Evolutionary conservation across 2,329 filamentous ascomycete species (phyloP), one percentile per base, ranked within the genome.

Genomic region (Penicillium sp.): DNA sequence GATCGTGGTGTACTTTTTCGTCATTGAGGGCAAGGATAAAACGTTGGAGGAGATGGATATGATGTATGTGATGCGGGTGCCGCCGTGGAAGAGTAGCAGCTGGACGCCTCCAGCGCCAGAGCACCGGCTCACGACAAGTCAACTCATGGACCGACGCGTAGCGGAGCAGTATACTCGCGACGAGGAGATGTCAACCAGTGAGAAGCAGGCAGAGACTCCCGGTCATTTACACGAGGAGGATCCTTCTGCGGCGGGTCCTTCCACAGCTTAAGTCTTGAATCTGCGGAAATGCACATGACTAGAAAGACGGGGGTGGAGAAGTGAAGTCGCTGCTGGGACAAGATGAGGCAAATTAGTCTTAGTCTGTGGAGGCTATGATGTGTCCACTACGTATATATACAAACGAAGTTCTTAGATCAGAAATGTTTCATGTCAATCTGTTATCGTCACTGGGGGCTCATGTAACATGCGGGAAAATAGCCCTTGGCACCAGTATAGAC

Each of bases 11-110:
- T 89, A 83, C 68, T 85, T 88, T 64, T 87, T 86, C 59, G 76
- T 88, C 13, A 78, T 84, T 26, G 86, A 89, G 58, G 79, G 77
- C 20, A 82, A 84, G 55, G 83, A 81, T 33, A 76, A 82, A 7
- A 81, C 78, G 0, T 69, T 88, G 0, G 85, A 88, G 64, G 83
- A 88, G 60, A 84, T 88, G 43, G 85, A 89, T 50, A 81, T 78
- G 41, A 84, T 84, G 80, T 87, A 87, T 51, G 71, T 85, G 11
- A 73, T 82, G 47, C 64, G 66, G 3, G 77, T 85, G 11, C 75
- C 65, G 43, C 80, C 82, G 0, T 76, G 75, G 64, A 73, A 78
- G 67, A 82, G 78, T 54, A 64, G 67, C 39, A 67, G 73, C 40
- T 84, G 52, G 52, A 20, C 37, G 23, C 38, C 50, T 2, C 54